phyloP scores from a whole-genome alignment of 1,139 yeast genomes.

The Debaryomycetaceae sp. region DNA sequence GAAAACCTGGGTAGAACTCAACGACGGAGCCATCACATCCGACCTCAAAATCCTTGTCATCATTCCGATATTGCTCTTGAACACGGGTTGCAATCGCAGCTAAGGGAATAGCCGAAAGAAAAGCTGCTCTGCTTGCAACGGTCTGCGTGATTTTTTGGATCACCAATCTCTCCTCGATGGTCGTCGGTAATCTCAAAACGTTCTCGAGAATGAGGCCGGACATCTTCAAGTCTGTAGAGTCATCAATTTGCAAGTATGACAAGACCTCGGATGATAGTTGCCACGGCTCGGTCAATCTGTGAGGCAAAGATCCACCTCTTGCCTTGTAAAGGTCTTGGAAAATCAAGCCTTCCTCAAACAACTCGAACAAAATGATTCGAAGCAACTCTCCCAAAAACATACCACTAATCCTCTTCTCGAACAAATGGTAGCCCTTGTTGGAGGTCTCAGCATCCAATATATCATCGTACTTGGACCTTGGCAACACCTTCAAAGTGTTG shows the following conservation, averaged over 20 bases:
- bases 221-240: conserved; percentile 61
- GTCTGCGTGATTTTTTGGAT: conserved; percentile 73
- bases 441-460: conserved; percentile 70
- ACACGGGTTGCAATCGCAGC: conserved; percentile 61
- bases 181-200: conserved; percentile 62
- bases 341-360: conserved; percentile 52
- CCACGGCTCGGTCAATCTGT: conserved; percentile 70
- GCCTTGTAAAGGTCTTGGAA: conserved; percentile 49
- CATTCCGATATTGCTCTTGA: conserved; percentile 42
- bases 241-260: conserved; percentile 80
- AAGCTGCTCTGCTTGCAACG: conserved; percentile 80
- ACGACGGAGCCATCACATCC: conserved; percentile 96
- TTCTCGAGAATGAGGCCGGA: conserved; percentile 63
- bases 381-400: conserved; percentile 91
- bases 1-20: conserved; percentile 87
- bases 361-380: conserved; percentile 66
- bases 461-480: conserved; percentile 70
- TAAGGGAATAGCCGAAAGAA: conserved; percentile 79
- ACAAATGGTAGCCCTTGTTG: conserved; percentile 81
- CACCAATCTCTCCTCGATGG: conserved; percentile 61
- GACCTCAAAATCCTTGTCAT: conserved; percentile 70
- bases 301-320: conserved; percentile 56
- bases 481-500: conserved; percentile 66
- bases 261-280: conserved; percentile 76
- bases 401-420: conserved; percentile 90